Conservation (phyloP, 2,329 filamentous ascomycete genomes). For the Paecilomyces niveus region DNA sequence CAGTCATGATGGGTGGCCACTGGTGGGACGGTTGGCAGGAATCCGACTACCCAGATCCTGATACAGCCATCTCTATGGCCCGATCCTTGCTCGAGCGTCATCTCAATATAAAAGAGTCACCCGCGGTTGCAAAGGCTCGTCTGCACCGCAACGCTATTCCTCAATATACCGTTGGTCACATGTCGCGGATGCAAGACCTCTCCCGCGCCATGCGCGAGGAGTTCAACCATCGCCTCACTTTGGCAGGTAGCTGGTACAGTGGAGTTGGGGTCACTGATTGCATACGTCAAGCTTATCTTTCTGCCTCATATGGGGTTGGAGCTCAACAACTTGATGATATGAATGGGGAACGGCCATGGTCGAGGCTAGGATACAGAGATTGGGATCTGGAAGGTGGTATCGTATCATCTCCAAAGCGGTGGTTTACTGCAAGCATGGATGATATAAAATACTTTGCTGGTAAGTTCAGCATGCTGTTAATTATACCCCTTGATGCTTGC, state of each 20-base stretch:
- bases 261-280: constrained; percentile 48
- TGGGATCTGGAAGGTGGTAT: constrained; percentile 27
- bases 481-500: background rate
- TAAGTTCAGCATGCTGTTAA: background rate
- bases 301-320: constrained; percentile 38
- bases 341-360: constrained; percentile 11
- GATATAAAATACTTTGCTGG: background rate
- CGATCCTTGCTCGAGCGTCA: constrained; percentile 64
- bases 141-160: constrained; percentile 72
- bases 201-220: constrained; percentile 47
- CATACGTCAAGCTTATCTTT: constrained; percentile 49
- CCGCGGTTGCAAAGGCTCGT: constrained; percentile 54
- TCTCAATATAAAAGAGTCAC: constrained; percentile 59
- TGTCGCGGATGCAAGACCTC: constrained; percentile 51
- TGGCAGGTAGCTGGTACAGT: constrained; percentile 51
- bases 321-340: constrained; percentile 17
- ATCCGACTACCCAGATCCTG: constrained; percentile 53
- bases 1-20: constrained; percentile 91
- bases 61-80: constrained; percentile 64
- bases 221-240: constrained; percentile 59
- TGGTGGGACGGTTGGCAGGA: constrained; percentile 65
- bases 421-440: constrained; percentile 4
- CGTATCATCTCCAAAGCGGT: constrained; percentile 17
- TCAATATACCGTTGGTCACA: constrained; percentile 79
- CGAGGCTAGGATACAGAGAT: constrained; percentile 10